These are phyloP conservation scores for Citrullus mucosospermus DNA, from an alignment of 306 rosid genomes.

Conservation along the genomic window DNA sequence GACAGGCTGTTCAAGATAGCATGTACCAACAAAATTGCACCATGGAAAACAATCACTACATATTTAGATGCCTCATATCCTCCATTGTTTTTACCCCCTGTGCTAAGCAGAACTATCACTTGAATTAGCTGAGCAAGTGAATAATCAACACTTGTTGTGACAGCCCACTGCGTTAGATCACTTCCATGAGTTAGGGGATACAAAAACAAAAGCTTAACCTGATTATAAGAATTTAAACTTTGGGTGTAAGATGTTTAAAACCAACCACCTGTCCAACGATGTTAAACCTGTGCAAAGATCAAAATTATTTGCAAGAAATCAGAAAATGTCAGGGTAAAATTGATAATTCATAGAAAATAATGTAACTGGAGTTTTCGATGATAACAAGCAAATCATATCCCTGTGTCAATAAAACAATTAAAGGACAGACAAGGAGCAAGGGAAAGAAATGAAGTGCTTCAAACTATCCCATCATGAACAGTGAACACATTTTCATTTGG, in stretches of 20 bases:
- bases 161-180: slow-evolving; percentile 87
- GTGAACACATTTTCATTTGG: neutral
- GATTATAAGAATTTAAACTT: slow-evolving; percentile 8
- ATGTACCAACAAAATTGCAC: slow-evolving; percentile 57
- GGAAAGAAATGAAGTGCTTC: neutral
- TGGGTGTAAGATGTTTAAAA: slow-evolving; percentile 4
- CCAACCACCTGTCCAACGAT: slow-evolving; percentile 93
- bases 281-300: slow-evolving; percentile 68
- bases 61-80: slow-evolving; percentile 75
- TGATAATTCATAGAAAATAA: neutral
- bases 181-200: slow-evolving; percentile 2
- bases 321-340: slow-evolving; percentile 8
- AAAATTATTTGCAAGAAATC: slow-evolving; percentile 18
- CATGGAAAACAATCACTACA: slow-evolving; percentile 56
- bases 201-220: neutral
- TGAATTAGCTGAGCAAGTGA: slow-evolving; percentile 79
- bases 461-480: neutral
- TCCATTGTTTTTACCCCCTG: slow-evolving; percentile 77
- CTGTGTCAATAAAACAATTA: neutral
- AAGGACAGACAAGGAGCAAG: neutral
- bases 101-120: slow-evolving; percentile 83
- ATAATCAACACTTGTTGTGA: slow-evolving; percentile 79
- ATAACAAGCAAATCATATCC: neutral
- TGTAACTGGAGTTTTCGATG: neutral
- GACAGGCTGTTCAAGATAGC: slow-evolving; percentile 79